phyloP scores from a whole-genome alignment of 2,329 filamentous ascomycete genomes.

The Hymenoscyphus linearis region DNA sequence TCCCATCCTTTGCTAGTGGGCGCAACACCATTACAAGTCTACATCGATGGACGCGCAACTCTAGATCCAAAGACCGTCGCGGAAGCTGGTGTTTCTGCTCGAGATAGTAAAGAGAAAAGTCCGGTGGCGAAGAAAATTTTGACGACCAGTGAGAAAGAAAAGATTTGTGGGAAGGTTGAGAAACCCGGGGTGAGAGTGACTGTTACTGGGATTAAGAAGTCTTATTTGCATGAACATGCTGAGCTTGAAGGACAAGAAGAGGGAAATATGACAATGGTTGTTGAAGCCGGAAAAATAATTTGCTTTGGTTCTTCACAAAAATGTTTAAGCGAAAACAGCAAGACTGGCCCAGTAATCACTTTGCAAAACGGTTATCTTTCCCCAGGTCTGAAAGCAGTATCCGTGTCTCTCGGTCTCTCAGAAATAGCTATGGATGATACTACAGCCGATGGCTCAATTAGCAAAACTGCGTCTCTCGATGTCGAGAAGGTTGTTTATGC shows the following conservation, averaged over 20 bases:
- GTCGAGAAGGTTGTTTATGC: constrained; percentile 34
- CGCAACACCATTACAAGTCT: constrained; percentile 43
- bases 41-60: constrained; percentile 40
- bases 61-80: constrained; percentile 33
- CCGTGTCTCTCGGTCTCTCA: constrained; percentile 42
- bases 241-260: constrained; percentile 10
- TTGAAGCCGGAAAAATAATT: constrained; percentile 36
- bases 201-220: constrained; percentile 35
- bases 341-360: constrained; percentile 22
- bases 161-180: constrained; percentile 26
- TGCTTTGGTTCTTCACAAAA: constrained; percentile 34
- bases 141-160: constrained; percentile 21
- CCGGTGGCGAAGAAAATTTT: constrained; percentile 27
- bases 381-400: constrained; percentile 45
- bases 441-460: constrained; percentile 43
- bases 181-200: constrained; percentile 29
- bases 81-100: constrained; percentile 16
- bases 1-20: constrained; percentile 41
- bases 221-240: constrained; percentile 31
- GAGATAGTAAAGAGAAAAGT: constrained; percentile 1
- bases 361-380: constrained; percentile 44
- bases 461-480: constrained; percentile 26
- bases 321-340: constrained; percentile 30
- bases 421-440: constrained; percentile 42
- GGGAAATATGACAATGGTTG: constrained; percentile 35